Conservation (phyloP, 176 grass and related monocot genomes). For the Oryza meridionalis region DNA sequence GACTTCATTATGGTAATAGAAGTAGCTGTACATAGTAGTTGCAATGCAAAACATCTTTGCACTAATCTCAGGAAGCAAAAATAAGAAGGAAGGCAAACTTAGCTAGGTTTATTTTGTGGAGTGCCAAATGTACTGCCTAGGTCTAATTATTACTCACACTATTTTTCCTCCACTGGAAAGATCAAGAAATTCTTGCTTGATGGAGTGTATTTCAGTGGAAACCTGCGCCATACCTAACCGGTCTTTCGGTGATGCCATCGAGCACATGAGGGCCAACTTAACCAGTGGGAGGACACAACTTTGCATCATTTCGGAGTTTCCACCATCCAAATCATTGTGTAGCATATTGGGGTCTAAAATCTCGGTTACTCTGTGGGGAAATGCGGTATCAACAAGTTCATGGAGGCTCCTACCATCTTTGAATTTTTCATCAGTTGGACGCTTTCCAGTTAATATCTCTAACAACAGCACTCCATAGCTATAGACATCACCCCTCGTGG, state of each 20-base stretch:
- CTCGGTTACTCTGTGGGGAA: not conserved
- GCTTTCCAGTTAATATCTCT: constrained; percentile 55
- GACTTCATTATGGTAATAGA: not conserved
- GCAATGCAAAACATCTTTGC: not conserved
- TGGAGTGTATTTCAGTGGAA: constrained; percentile 15
- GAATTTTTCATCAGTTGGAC: constrained; percentile 44
- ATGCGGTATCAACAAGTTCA: constrained; percentile 13
- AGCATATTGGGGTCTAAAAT: constrained; percentile 18
- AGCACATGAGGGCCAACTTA: constrained; percentile 44
- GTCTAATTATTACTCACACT: not conserved
- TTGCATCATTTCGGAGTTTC: constrained; percentile 3
- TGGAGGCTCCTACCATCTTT: constrained; percentile 43
- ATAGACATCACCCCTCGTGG: constrained; percentile 46
- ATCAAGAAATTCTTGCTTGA: not conserved
- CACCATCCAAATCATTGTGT: constrained; percentile 5
- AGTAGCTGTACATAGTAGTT: not conserved
- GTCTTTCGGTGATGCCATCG: constrained; percentile 32
- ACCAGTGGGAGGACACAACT: constrained; percentile 39
- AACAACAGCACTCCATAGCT: constrained; percentile 53
- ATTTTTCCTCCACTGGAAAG: not conserved
- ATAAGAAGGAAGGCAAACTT: not conserved
- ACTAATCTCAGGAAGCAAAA: not conserved
- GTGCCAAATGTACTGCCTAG: not conserved
- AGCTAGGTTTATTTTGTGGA: not conserved
- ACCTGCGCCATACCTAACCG: constrained; percentile 42